A percentile compares a stretch with the other conserved stretches of the same genome.
These are phyloP conservation scores for Erigeron philadelphicus DNA, from an alignment of 140 eudicot genomes.

Conservation along the genomic window DNA sequence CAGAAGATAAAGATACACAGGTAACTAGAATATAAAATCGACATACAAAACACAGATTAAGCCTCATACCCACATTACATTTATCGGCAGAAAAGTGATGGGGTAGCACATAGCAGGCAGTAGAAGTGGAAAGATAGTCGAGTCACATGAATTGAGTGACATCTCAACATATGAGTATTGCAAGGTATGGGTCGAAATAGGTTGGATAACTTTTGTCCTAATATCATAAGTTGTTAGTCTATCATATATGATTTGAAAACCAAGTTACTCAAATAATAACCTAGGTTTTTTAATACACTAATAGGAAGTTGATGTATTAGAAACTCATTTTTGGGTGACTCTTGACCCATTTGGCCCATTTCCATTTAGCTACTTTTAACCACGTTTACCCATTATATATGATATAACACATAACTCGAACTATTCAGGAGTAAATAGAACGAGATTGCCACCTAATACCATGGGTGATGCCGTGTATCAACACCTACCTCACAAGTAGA, in stretches of 20 bases:
- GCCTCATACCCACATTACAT: constrained; percentile 21
- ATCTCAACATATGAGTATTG: not conserved
- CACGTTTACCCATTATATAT: not conserved
- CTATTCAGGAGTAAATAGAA: not conserved
- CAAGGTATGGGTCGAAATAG: not conserved
- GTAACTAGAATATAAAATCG: constrained; percentile 43
- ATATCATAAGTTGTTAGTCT: not conserved
- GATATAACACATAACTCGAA: not conserved
- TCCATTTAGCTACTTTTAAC: not conserved
- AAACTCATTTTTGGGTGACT: not conserved
- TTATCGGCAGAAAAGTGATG: constrained; percentile 10
- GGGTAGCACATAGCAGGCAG: not conserved
- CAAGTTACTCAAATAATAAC: not conserved
- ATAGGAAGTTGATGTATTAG: not conserved
- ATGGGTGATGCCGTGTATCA: constrained; percentile 9
- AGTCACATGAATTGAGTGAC: not conserved
- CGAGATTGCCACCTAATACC: not conserved
- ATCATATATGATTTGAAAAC: not conserved
- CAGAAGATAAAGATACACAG: constrained; percentile 62
- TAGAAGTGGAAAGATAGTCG: not conserved
- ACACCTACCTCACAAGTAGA: constrained; percentile 59
- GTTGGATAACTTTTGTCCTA: not conserved
- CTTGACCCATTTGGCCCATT: not conserved
- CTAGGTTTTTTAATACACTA: not conserved
- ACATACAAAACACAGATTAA: not conserved